Base-by-base conservation (phyloP, 2,329 filamentous ascomycete genomes). In the Emmonsiellopsis sp. region DNA sequence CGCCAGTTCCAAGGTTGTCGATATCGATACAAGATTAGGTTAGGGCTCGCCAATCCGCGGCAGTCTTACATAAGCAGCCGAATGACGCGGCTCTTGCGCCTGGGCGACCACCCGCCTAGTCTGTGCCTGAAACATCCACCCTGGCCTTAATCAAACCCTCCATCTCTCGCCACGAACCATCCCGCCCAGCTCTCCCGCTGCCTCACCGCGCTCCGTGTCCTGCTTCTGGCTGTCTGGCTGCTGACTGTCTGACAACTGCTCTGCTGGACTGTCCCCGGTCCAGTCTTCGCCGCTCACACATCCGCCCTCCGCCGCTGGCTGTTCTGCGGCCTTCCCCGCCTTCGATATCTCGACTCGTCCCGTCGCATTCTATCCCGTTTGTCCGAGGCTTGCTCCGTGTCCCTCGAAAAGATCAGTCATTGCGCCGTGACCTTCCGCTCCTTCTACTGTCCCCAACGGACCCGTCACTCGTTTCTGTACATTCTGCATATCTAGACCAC, bases 41-140 rank as follows among this genome's bases (percentile, higher is more conserved):
- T n/a, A n/a, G n/a, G n/a, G n/a, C n/a, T n/a, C n/a, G n/a, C n/a
- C n/a, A n/a, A n/a, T n/a, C n/a, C n/a, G n/a, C 20, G 20, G 20
- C 1, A 5, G 5, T 2, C 20, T 26, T 26, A 26, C 20, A 26
- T 26, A 26, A 26, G 20, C 20, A 26, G 20, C 20, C 20, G 20
- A 26, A 50, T 42, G 37, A 51, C 38, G 49, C 49, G 49, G 49
- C 49, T 34, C 34, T 40, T 9, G 16, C 5, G 15, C 5, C 46
- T 15, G 34, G 46, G 16, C 46, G 46, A 20, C 35, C 35, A 10
- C 3, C 13, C 9, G 35, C 3, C 13, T 26, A 26, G 20, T 1
- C 35, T 38, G 34, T 49, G 35, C 34, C 35, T 51, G 49, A 51
- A 52, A 52, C 50, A 52, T 52, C 50, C 50, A 52, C 50, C 50